These are phyloP conservation scores for Austroboletus niveus DNA, from an alignment of 1,284 basidiomycete genomes.

Conservation along the genomic window DNA sequence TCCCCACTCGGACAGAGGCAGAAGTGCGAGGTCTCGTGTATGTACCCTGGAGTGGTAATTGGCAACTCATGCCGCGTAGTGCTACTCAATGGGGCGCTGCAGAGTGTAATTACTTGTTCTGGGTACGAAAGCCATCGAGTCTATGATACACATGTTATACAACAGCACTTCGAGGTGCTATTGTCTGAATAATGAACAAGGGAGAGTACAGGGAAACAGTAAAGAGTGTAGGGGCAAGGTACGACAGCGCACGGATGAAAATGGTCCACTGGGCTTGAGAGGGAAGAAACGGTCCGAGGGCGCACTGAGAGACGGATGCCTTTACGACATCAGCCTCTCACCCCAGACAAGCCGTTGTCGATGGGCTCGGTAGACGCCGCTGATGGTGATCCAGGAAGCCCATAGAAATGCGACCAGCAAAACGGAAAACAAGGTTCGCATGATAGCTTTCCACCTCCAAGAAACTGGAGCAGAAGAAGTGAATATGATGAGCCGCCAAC, in stretches of 20 bases:
- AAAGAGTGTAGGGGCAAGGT: slow-evolving; percentile 1
- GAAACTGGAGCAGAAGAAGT: slow-evolving; percentile 66
- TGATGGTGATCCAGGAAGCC: slow-evolving; percentile 58
- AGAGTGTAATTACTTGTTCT: slow-evolving; percentile 80
- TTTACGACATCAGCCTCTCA: slow-evolving; percentile 64
- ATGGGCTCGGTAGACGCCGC: slow-evolving; percentile 67
- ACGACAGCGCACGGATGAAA: background rate
- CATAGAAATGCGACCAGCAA: slow-evolving; percentile 55
- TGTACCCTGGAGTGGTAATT: slow-evolving; percentile 71
- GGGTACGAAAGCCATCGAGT: slow-evolving; percentile 62
- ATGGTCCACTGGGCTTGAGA: background rate
- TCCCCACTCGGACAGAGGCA: slow-evolving; percentile 62
- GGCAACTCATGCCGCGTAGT: slow-evolving; percentile 65
- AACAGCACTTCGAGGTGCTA: background rate
- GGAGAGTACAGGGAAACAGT: background rate
- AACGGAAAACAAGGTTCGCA: slow-evolving; percentile 57
- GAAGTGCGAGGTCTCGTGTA: slow-evolving; percentile 85
- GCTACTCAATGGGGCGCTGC: slow-evolving; percentile 57
- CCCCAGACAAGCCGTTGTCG: slow-evolving; percentile 73
- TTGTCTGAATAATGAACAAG: background rate
- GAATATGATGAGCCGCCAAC: slow-evolving; percentile 69
- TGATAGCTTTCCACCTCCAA: slow-evolving; percentile 57
- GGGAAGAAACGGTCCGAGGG: background rate
- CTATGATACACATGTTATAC: slow-evolving; percentile 17
- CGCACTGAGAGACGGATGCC: background rate